Conservation (phyloP, 2,329 filamentous ascomycete genomes). For the Dactylellina cionopaga region DNA sequence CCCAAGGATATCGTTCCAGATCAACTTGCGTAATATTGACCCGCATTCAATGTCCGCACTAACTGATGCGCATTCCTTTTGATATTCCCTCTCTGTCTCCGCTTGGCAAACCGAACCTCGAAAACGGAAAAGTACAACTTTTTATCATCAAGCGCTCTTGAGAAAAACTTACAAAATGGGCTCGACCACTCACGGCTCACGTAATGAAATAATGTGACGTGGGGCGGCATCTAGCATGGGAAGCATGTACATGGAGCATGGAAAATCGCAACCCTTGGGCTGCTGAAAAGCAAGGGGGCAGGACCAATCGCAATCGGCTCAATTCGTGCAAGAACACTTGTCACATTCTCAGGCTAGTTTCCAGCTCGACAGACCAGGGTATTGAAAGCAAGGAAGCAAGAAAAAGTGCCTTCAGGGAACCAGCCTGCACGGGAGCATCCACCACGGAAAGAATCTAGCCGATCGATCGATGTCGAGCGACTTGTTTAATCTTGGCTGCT, state of each 20-base stretch:
- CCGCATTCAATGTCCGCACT: background rate
- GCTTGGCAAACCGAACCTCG: no score
- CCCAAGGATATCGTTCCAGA: no score
- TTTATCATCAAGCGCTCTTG: background rate
- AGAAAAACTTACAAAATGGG: background rate
- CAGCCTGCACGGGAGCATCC: constrained; percentile 40
- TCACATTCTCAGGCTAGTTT: constrained; percentile 39
- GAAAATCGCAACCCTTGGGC: background rate
- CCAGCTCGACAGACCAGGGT: background rate
- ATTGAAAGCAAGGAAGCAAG: constrained; percentile 12
- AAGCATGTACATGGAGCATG: no score
- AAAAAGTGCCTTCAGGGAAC: background rate
- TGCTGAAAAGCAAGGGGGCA: constrained; percentile 43
- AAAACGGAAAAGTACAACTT: no score
- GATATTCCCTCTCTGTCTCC: no score
- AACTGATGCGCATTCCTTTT: no score
- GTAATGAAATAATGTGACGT: background rate
- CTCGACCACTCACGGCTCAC: background rate
- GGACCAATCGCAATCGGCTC: constrained; percentile 31
- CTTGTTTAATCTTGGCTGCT: background rate
- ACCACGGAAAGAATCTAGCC: constrained; percentile 43
- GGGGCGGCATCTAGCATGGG: background rate
- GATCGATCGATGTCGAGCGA: constrained; percentile 40
- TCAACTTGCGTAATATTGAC: no score
- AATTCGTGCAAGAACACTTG: constrained; percentile 39